Evolutionary conservation across 345 rosid species (phyloP).

Genomic region (Linum trigynum): DNA sequence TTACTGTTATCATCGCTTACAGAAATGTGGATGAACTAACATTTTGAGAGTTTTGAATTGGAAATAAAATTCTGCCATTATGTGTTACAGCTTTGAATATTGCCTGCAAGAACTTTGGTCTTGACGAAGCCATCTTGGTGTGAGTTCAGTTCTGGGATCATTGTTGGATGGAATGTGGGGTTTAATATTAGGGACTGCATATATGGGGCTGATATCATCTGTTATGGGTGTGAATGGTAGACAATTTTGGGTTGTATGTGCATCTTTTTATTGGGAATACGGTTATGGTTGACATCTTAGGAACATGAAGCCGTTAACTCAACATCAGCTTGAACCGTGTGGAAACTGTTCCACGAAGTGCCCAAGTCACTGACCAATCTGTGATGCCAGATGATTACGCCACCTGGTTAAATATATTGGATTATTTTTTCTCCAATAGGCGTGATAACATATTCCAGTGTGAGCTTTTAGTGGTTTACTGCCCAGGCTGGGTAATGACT

Average conservation of each 20-base stretch:
- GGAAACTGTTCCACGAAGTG: not conserved
- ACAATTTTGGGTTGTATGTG: conserved; percentile 15
- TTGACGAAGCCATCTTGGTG: conserved; percentile 51
- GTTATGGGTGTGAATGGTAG: conserved; percentile 13
- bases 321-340: conserved; percentile 11
- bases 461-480: no score
- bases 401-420: conserved; percentile 8
- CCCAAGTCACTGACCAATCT: not conserved
- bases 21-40: conserved; percentile 26
- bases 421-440: conserved; percentile 1
- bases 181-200: conserved; percentile 16
- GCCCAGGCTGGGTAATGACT: conserved; percentile 7
- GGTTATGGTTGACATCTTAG: not conserved
- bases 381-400: not conserved
- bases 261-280: conserved; percentile 18
- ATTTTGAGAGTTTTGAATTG: conserved; percentile 24
- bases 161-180: conserved; percentile 27
- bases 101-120: conserved; percentile 71
- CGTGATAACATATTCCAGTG: not conserved
- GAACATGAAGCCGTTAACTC: conserved; percentile 10
- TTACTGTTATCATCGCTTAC: no score
- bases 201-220: conserved; percentile 22
- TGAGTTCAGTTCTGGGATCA: conserved; percentile 35
- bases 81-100: conserved; percentile 51
- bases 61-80: conserved; percentile 35